phyloP scores from a whole-genome alignment of 441 rosid species.

The Omphalea diandra region DNA sequence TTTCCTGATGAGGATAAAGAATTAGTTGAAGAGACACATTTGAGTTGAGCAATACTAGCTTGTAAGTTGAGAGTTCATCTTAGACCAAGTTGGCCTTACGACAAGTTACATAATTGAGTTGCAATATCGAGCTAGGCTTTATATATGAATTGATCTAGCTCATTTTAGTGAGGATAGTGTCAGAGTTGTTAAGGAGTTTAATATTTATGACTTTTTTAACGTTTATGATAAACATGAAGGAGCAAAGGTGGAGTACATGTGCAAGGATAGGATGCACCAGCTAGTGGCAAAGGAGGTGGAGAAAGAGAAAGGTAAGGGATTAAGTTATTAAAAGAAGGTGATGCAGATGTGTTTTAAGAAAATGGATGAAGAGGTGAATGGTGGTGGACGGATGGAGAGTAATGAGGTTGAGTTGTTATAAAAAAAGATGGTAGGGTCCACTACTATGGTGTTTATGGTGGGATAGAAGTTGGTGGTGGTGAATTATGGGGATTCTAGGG shows the following conservation, averaged over 20 bases:
- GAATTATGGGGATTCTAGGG: slow-evolving; percentile 38
- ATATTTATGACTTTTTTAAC: slow-evolving; percentile 35
- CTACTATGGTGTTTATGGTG: slow-evolving; percentile 37
- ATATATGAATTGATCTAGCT: too few relatives aligned
- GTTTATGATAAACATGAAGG: slow-evolving; percentile 41
- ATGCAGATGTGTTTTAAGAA: slow-evolving; percentile 32
- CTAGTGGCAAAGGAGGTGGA: slow-evolving; percentile 33
- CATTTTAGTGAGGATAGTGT: slow-evolving; percentile 31
- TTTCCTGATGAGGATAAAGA: too few relatives aligned
- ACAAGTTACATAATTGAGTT: too few relatives aligned
- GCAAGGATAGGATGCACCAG: slow-evolving; percentile 34
- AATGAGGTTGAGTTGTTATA: not conserved
- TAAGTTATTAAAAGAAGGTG: slow-evolving; percentile 29
- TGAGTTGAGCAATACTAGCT: too few relatives aligned
- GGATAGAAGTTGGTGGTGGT: slow-evolving; percentile 31
- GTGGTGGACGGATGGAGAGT: not conserved
- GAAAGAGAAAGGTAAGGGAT: slow-evolving; percentile 13
- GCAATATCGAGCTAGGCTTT: too few relatives aligned
- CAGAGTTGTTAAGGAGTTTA: slow-evolving; percentile 18
- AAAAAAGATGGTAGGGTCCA: slow-evolving; percentile 21
- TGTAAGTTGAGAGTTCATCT: too few relatives aligned
- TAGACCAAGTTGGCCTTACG: too few relatives aligned
- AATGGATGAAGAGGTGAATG: slow-evolving; percentile 37
- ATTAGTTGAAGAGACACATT: too few relatives aligned
- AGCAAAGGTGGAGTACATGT: slow-evolving; percentile 21